A percentile compares a stretch with the other conserved stretches of the same genome.
These are phyloP conservation scores for Earliella scabrosa DNA, from an alignment of 1,284 basidiomycete genomes.

Conservation along the genomic window DNA sequence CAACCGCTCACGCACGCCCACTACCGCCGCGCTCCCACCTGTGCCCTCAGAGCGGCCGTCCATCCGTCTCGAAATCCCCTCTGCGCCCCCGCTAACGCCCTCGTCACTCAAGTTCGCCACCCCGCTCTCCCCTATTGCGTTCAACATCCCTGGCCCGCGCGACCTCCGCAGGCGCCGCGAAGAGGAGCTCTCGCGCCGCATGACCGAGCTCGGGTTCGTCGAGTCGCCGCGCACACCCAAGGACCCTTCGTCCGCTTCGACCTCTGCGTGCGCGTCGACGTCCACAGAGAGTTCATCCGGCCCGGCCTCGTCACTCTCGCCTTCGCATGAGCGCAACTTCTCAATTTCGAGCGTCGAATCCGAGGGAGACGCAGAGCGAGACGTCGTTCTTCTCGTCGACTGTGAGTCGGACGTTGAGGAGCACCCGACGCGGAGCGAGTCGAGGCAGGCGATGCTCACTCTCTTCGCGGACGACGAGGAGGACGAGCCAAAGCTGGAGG, in stretches of 20 bases:
- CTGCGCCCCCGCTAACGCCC: background rate
- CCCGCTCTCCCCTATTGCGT: conserved; percentile 22
- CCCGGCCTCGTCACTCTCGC: background rate
- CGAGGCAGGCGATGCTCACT: conserved; percentile 19
- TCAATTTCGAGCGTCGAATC: conserved; percentile 9
- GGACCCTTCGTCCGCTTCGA: background rate
- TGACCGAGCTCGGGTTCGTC: conserved; percentile 23
- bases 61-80: conserved; percentile 13
- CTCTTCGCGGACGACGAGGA: conserved; percentile 10
- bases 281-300: background rate
- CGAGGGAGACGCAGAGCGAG: conserved; percentile 15
- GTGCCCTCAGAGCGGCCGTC: conserved; percentile 12
- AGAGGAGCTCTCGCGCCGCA: conserved; percentile 19
- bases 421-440: conserved; percentile 12
- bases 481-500: background rate
- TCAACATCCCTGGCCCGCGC: conserved; percentile 18
- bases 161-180: conserved; percentile 22
- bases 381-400: conserved; percentile 22
- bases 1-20: no score
- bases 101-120: background rate
- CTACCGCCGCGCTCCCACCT: no score
- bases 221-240: conserved; percentile 8
- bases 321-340: conserved; percentile 1
- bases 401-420: conserved; percentile 8
- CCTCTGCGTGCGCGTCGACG: background rate